Evolutionary conservation across 805 yeast genomes (phyloP), one percentile per base, ranked within the genome.

Genomic region (Metschnikowia sp.): DNA sequence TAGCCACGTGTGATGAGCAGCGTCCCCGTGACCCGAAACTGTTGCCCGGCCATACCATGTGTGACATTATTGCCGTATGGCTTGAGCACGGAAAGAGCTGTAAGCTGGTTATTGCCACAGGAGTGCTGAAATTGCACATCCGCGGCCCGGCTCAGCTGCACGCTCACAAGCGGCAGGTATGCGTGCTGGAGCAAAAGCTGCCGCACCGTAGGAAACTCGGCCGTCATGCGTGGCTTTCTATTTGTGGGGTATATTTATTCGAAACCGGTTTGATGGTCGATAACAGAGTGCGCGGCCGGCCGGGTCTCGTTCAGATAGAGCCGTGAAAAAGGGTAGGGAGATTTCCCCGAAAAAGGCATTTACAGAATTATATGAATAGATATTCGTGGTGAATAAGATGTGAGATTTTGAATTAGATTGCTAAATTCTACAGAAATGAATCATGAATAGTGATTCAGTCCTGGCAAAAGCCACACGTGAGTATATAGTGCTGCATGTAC

Each of bases 41-140:
- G 58, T 53, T 72, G 76, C 54, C 62, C 62, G 22, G 75, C 62
- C 6, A 62, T 55, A 35, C 63, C 60, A 47, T 78, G 78, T 40
- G 68, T 66, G 31, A 79, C 75, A 49, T 65, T 69, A 54, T 78
- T 81, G 6, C 86, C 87, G 59, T 79, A 80, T 0, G 83, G 83
- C 50, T 68, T 63, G 15, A 82, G 49, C 42, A 82, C 57, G 52
- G 74, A 79, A 40, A 79, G 65, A n/a, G 76, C 58, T 2, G 81
- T 72, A 9, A 64, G 43, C 49, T 65, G 68, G 10, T 56, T 52
- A 44, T 64, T 61, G 43, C 63, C 62, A 10, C 82, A 73, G 44
- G 69, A 58, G 8, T 60, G 56, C 45, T 67, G 73, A n/a, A 80
- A 67, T 11, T 75, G 45, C 6, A 62, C 51, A 46, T 80, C 81